Evolutionary conservation across 768 basidiomycete genomes (phyloP), one percentile per base, ranked within the genome.

Genomic region (Tulasnella sp.): DNA sequence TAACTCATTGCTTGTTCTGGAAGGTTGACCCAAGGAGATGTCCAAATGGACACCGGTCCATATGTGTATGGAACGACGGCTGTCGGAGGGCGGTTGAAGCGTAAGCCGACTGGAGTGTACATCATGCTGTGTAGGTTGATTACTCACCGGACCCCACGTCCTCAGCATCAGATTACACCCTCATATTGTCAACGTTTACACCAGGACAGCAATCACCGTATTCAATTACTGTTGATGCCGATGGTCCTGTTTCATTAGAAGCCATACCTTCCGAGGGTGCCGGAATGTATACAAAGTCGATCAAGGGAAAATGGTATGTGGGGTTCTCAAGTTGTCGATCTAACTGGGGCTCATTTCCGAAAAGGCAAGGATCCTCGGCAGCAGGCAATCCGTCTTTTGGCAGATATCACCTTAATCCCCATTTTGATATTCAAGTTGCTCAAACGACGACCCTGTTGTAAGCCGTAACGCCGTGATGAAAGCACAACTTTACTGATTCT

Each of bases 101-200:
- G 96, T 94, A 83, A 82, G 87, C 77, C 11, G n/a, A n/a, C n/a
- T n/a, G 12, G 31, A 31, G 18, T 41, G 41, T 31, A n/a, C 44
- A 42, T 24, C 2, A 50, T 64, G 37, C 41, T 40, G 37, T 18
- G 31, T 40, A 6, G 18, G 20, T 8, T 18, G n/a, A 18, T 31
- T 34, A 24, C 78, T 54, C 22, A 72, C 16, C 77, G 50, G 31
- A 83, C 42, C 7, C 72, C 34, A 14, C 69, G 75, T 73, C 31
- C 20, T 18, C 82, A 94, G 93, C 89, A 76, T 96, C 96, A 0
- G 89, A 92, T 75, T 98, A 96, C 83, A 96, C 93, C 0, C 82
- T 98, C 34, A 88, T 96, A n/a, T 88, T 94, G 11, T 98, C 97
- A 0, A 89, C 94, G 0, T 98, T 96, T 84, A 92, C 94, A 81